These are phyloP conservation scores for Pestalotiopsis fici DNA, from an alignment of 2,329 filamentous ascomycete genomes.

Conservation along the genomic window DNA sequence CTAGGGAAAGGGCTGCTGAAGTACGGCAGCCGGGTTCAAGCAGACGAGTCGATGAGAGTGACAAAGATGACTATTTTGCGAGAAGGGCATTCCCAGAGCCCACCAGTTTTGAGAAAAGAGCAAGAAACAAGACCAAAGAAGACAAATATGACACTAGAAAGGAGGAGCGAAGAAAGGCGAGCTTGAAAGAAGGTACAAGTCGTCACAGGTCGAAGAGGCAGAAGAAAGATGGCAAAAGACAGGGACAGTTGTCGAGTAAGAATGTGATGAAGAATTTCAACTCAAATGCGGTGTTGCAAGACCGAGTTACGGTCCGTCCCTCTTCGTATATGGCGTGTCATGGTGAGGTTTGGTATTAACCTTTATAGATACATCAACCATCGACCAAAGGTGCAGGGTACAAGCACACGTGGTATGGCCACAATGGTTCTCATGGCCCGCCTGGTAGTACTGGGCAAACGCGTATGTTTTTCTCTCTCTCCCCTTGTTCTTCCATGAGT, in stretches of 20 bases:
- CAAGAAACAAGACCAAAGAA: conserved; percentile 56
- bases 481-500: not conserved
- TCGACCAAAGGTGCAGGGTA: too few species aligned
- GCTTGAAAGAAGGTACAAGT: conserved; percentile 16
- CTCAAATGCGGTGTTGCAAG: conserved; percentile 52
- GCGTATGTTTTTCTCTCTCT: conserved; percentile 36
- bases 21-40: not conserved
- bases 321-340: too few species aligned
- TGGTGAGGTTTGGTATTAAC: not conserved
- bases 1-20: conserved; percentile 9
- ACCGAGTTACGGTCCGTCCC: conserved; percentile 53
- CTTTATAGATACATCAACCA: conserved; percentile 23
- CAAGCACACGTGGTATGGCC: too few species aligned
- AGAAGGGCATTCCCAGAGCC: conserved; percentile 11
- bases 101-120: conserved; percentile 45
- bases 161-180: conserved; percentile 21
- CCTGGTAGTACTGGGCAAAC: conserved; percentile 31
- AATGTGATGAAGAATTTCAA: conserved; percentile 58
- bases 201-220: conserved; percentile 15
- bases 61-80: conserved; percentile 17
- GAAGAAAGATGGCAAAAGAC: conserved; percentile 25
- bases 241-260: conserved; percentile 35
- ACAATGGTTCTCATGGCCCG: too few species aligned
- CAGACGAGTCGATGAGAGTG: not conserved
- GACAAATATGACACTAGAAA: conserved; percentile 54